Evolutionary conservation across 352 stramenopile species (phyloP).

Genomic region (Pythium sp.): DNA sequence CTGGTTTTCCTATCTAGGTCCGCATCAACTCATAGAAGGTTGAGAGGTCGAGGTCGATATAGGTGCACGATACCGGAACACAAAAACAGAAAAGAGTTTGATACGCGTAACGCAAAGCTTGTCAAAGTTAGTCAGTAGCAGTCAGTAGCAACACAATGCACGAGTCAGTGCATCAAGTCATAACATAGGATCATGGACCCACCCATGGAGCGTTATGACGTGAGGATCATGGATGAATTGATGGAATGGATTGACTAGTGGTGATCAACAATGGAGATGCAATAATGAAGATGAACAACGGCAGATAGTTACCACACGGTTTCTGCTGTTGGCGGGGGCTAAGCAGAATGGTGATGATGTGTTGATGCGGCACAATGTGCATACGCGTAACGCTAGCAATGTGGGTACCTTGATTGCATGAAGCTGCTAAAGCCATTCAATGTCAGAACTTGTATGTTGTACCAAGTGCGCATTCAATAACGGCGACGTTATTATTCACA

Average conservation of each 20-base stretch:
- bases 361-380: not conserved
- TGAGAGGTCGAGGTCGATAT: too few species aligned
- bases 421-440: not conserved
- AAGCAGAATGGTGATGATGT: not conserved
- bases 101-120: not conserved
- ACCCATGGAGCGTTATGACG: too few species aligned
- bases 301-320: not conserved
- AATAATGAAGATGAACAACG: not conserved
- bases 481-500: not conserved
- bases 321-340: not conserved
- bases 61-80: too few species aligned
- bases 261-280: not conserved
- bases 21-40: too few species aligned
- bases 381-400: constrained; percentile 1
- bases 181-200: not conserved
- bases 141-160: too few species aligned
- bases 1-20: too few species aligned
- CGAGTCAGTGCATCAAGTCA: not conserved
- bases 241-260: not conserved
- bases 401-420: not conserved
- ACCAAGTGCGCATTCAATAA: not conserved
- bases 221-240: not conserved
- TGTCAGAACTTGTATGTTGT: too few species aligned
- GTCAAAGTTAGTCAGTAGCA: not conserved
- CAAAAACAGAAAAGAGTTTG: not conserved